Evolutionary conservation across 345 rosid species (phyloP).

Genomic region (Mangifera indica): DNA sequence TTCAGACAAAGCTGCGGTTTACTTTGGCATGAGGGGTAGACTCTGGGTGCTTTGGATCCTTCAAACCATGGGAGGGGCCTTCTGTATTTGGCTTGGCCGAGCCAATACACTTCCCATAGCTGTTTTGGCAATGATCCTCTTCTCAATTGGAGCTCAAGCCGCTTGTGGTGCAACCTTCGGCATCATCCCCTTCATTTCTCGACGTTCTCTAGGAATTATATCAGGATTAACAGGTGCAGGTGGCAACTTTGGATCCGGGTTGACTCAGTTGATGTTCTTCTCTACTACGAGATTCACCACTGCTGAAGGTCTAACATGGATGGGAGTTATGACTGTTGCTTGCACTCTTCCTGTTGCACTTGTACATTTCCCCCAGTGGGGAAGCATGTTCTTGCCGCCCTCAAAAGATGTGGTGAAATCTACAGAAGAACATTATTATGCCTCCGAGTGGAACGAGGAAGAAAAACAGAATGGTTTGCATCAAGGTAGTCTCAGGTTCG

Average conservation of each 20-base stretch:
- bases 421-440: conserved; percentile 58
- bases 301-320: conserved; percentile 51
- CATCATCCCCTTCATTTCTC: conserved; percentile 67
- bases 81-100: conserved; percentile 75
- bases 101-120: conserved; percentile 72
- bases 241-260: conserved; percentile 77
- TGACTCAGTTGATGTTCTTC: conserved; percentile 71
- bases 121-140: conserved; percentile 65
- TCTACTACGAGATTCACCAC: conserved; percentile 51
- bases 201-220: conserved; percentile 73
- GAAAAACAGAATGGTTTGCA: conserved; percentile 62
- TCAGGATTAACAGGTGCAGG: conserved; percentile 78
- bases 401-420: conserved; percentile 42
- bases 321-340: conserved; percentile 69
- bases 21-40: conserved; percentile 83
- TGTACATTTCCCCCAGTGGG: conserved; percentile 83
- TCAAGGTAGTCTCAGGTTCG: conserved; percentile 62
- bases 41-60: conserved; percentile 73
- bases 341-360: conserved; percentile 62
- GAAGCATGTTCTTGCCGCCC: conserved; percentile 64
- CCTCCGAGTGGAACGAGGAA: conserved; percentile 63
- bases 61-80: conserved; percentile 66
- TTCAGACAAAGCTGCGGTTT: conserved; percentile 53
- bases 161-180: conserved; percentile 89
- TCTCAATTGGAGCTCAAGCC: conserved; percentile 76